Base-by-base conservation (phyloP, 352 stramenopile species). In the Pythium pyrilobum region DNA sequence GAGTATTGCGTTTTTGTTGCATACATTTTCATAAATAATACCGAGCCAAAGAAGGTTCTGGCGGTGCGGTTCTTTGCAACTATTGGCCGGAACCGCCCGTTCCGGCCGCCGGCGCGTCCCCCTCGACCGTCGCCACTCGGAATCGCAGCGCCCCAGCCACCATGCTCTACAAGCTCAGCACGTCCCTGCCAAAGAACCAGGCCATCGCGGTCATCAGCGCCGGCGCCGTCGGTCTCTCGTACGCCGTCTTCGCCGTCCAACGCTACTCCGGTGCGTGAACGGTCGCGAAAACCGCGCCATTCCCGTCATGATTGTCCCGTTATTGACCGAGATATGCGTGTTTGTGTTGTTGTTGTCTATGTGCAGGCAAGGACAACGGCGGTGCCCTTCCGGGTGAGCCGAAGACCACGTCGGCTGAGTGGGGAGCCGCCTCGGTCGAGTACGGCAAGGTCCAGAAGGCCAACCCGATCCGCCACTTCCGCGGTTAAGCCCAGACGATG, bases 391-490 rank as follows among this genome's bases (percentile, higher is more conserved):
- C 67, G 21, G 75, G 77, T 16, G 56, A 64, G 55, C 81, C 81
- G 41, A 80, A 80, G 62, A 92, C 81, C 27, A 92, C 72, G 25
- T 86, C 77, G 36, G 59, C 69, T n/a, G 81, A 90, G 64, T 92
- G 81, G 81, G 52, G 73, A 61, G 79, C 68, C 13, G 81, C 81
- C 16, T 85, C 79, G 44, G 69, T 87, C 43, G 81, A 88, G 67
- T 90, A 88, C 72, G 74, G 38, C 64, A 77, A 80, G 59, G 77
- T 74, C 49, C 79, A 92, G 67, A 90, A 92, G 62, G 80, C 78
- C 64, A 88, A 92, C 66, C 81, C 81, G 42, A 92, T 92, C 59
- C 74, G 71, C 49, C 75, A 86, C 74, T 90, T 89, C 67, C 82
- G 84, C 67, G 64, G 84, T 66, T 91, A 91, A 83, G 23, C 37